phyloP scores from a whole-genome alignment of 805 yeast genomes.

The Candida ascalaphidarum region DNA sequence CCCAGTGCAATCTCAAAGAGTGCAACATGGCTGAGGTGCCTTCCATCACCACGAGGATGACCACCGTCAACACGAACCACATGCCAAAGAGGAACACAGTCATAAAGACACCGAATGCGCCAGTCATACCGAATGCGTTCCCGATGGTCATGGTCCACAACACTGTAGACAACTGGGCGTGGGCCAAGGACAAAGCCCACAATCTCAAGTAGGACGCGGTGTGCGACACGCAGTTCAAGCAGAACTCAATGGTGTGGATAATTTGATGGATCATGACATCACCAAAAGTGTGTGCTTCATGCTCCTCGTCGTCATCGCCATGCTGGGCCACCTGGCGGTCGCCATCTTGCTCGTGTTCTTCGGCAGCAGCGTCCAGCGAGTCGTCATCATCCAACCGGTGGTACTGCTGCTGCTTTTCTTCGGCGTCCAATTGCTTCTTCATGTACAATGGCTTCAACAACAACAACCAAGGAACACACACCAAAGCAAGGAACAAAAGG shows the following conservation, averaged over 20 bases:
- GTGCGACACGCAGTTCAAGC: conserved; percentile 71
- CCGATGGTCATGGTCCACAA: conserved; percentile 71
- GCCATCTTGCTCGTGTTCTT: not conserved
- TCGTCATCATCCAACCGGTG: conserved; percentile 12
- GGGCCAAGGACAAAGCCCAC: conserved; percentile 76
- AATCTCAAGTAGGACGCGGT: conserved; percentile 71
- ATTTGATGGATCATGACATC: conserved; percentile 74
- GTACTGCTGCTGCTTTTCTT: conserved; percentile 25
- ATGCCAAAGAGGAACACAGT: conserved; percentile 57
- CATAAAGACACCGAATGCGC: conserved; percentile 46
- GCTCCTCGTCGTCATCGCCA: conserved; percentile 12
- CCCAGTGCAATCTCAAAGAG: conserved; percentile 73
- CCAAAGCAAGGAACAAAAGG: conserved; percentile 48
- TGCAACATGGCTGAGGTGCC: conserved; percentile 84
- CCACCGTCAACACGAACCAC: conserved; percentile 68
- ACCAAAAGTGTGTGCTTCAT: conserved; percentile 39
- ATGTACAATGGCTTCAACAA: conserved; percentile 52
- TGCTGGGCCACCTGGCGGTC: too few species aligned
- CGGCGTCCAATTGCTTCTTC: conserved; percentile 26
- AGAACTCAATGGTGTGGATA: conserved; percentile 73
- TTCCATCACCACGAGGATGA: conserved; percentile 69
- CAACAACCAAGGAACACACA: conserved; percentile 71
- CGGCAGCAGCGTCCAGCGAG: not conserved
- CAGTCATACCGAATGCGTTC: conserved; percentile 50
- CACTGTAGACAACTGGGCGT: conserved; percentile 68